Base-by-base conservation (phyloP, 2,329 filamentous ascomycete species). In the Cladobotryum protrusum region DNA sequence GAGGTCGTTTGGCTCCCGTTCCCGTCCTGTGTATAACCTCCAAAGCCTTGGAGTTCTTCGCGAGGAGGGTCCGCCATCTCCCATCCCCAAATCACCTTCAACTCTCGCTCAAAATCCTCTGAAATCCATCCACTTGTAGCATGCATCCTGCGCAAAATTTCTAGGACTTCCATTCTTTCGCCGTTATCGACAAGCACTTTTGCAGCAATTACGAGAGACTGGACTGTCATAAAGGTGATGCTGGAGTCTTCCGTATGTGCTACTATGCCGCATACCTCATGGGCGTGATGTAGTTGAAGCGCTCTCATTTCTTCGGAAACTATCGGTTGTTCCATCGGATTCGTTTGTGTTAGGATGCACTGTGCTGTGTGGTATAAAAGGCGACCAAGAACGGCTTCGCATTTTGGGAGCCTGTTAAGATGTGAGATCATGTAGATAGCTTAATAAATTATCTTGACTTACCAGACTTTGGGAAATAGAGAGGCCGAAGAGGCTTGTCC, bases 321-420 rank as follows among this genome's bases (percentile, higher is more conserved):
- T 35, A 81, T 75, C 7, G 77, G 71, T 11, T 79, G 73, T 35
- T 83, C 76, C 46, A 86, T 66, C 0, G 91, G 91, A 63, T 96
- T 86, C 18, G 84, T 84, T 57, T 92, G 87, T 3, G 87, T 82
- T 5, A 96, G 77, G 33, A 96, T 71, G 55, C 87, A 86, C 69
- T 92, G 85, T 18, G 87, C 84, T 0, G 88, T 93, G 63, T 96
- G 91, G 63, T 95, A 96, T 65, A 96, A 90, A 8, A 96, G 75
- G 43, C 89, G 82, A 4, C 87, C 89, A 20, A 95, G 80, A 32
- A 93, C 84, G 3, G 89, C 87, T 3, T 87, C 79, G 50, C 87
- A 81, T 67, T 93, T 93, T 59, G 92, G 83, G 46, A 95, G 75
- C 89, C 85, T 88, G 37, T 3, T 4, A 18, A 20, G 15, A 15